These are phyloP conservation scores for Penicillium crustosum DNA, from an alignment of 2,329 filamentous ascomycete species.

Conservation along the genomic window DNA sequence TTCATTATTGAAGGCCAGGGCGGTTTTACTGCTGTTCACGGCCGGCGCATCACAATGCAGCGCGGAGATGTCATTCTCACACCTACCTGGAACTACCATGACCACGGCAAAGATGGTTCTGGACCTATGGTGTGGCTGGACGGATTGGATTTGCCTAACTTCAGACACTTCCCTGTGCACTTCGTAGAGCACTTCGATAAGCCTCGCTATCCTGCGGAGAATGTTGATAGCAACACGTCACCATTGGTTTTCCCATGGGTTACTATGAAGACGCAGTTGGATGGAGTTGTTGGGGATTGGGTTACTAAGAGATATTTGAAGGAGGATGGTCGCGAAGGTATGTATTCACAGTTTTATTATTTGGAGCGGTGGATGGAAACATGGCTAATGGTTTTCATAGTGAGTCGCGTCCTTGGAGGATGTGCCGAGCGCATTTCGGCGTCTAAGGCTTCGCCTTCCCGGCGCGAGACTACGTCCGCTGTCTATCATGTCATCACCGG, in stretches of 20 bases:
- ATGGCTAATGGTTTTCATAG: slow-evolving; percentile 26
- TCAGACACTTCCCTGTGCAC: slow-evolving; percentile 53
- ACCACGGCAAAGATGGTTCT: slow-evolving; percentile 59
- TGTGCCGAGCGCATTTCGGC: slow-evolving; percentile 48
- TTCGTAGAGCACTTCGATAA: slow-evolving; percentile 55
- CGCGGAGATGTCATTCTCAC: slow-evolving; percentile 59
- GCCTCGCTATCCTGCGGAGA: slow-evolving; percentile 51
- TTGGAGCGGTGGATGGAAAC: background rate
- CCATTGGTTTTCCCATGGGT: slow-evolving; percentile 53
- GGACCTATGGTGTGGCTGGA: slow-evolving; percentile 60
- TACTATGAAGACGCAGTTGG: slow-evolving; percentile 47
- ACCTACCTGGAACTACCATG: slow-evolving; percentile 60
- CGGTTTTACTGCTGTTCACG: slow-evolving; percentile 60
- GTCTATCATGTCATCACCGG: slow-evolving; percentile 57
- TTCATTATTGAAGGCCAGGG: slow-evolving; percentile 59
- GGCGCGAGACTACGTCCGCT: slow-evolving; percentile 53
- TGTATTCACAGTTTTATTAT: background rate
- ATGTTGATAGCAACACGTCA: slow-evolving; percentile 42
- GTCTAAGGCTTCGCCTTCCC: slow-evolving; percentile 36
- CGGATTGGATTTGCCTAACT: slow-evolving; percentile 55
- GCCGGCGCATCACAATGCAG: slow-evolving; percentile 52
- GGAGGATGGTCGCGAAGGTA: slow-evolving; percentile 38
- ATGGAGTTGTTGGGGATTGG: slow-evolving; percentile 34
- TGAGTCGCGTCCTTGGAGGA: slow-evolving; percentile 51
- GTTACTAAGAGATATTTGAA: slow-evolving; percentile 36